Percentiles rank a stretch among this genome's conserved stretches.
Evolutionary conservation across 345 rosid genomes (phyloP).

Genomic region (Noccaea caerulescens): DNA sequence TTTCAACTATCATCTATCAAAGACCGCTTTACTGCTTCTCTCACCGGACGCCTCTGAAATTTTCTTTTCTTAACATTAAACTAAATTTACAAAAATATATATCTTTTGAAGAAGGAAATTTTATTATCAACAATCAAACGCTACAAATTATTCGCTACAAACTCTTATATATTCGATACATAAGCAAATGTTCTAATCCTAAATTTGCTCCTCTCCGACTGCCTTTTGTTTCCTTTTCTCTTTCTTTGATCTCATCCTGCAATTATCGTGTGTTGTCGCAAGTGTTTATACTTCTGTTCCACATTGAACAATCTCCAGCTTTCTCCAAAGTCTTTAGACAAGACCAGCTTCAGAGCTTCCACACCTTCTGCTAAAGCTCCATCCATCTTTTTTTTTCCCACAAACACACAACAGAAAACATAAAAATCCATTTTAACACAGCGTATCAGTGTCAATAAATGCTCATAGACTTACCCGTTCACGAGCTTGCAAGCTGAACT

Average conservation of each 20-base stretch:
- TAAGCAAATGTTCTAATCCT: no score
- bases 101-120: no score
- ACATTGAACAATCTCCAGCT: constrained; percentile 67
- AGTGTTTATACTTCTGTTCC: constrained; percentile 83
- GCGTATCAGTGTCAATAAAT: neutral
- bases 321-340: constrained; percentile 78
- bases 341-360: constrained; percentile 62
- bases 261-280: constrained; percentile 56
- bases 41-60: no score
- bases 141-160: no score
- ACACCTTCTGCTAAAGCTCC: constrained; percentile 72
- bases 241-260: no score
- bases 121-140: no score
- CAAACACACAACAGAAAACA: neutral
- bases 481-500: constrained; percentile 64
- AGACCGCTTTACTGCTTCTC: constrained; percentile 1
- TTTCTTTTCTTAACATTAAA: no score
- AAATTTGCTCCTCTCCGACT: neutral
- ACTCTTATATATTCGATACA: no score
- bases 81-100: no score
- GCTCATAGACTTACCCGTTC: constrained; percentile 57
- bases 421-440: neutral
- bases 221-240: neutral
- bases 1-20: neutral
- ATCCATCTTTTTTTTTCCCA: constrained; percentile 58